Evolutionary conservation across 441 rosid genomes (phyloP).

Genomic region (Raphanus hybrid): DNA sequence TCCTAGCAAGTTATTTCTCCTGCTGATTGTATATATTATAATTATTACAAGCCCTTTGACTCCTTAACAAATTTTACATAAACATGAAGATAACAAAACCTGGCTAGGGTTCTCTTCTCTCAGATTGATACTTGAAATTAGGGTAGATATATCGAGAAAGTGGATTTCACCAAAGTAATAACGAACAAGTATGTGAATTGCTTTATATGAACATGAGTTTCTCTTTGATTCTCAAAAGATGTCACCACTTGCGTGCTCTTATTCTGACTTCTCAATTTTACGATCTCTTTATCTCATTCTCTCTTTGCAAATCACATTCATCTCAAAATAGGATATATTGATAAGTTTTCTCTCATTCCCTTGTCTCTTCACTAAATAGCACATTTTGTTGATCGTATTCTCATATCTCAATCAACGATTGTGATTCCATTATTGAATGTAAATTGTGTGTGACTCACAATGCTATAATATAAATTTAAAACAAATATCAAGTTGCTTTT

Average conservation of each 20-base stretch:
- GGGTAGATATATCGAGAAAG: constrained; percentile 31
- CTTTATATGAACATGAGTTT: constrained; percentile 35
- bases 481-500: not conserved
- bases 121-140: constrained; percentile 7
- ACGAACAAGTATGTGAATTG: constrained; percentile 24
- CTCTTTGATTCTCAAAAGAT: constrained; percentile 43
- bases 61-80: not conserved
- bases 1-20: not conserved
- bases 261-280: constrained; percentile 38
- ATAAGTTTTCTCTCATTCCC: constrained; percentile 22
- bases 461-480: not conserved
- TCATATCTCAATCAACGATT: constrained; percentile 30
- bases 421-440: constrained; percentile 22
- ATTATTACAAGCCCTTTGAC: not conserved
- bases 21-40: not conserved
- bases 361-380: constrained; percentile 40
- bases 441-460: constrained; percentile 29
- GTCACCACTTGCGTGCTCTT: constrained; percentile 43
- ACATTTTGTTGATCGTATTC: constrained; percentile 32
- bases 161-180: constrained; percentile 42
- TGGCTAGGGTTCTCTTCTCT: constrained; percentile 37
- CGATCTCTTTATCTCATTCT: constrained; percentile 22
- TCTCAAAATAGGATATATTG: constrained; percentile 29
- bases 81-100: not conserved
- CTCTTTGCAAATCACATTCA: constrained; percentile 17